Percentiles rank a stretch among this genome's conserved stretches.
Evolutionary conservation across 1,284 basidiomycete genomes (phyloP).

Genomic region (Takashimella tepidaria): DNA sequence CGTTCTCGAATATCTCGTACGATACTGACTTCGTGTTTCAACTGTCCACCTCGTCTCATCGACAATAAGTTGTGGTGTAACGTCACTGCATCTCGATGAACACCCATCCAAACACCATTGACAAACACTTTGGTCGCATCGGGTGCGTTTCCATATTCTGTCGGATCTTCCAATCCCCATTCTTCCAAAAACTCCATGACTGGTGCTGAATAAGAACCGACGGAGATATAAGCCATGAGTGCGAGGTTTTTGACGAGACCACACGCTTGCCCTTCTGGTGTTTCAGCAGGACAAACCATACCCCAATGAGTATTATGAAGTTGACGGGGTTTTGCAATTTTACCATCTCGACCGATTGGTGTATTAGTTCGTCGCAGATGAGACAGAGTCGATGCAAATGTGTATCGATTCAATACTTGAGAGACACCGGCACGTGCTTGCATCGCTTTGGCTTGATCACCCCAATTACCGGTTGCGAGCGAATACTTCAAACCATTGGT

Average conservation of each 20-base stretch:
- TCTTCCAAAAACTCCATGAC: constrained; percentile 99
- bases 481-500: constrained; percentile 98
- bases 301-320: constrained; percentile 99
- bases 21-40: constrained; percentile 92
- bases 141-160: constrained; percentile 80
- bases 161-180: constrained; percentile 90
- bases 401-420: constrained; percentile 97
- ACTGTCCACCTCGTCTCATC: constrained; percentile 88
- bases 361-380: constrained; percentile 98
- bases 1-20: constrained; percentile 95
- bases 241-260: constrained; percentile 98
- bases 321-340: constrained; percentile 98
- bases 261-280: constrained; percentile 98
- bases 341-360: constrained; percentile 94
- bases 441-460: constrained; percentile 98
- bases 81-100: constrained; percentile 91
- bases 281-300: constrained; percentile 99
- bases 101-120: constrained; percentile 99
- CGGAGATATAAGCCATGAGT: constrained; percentile 96
- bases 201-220: constrained; percentile 91
- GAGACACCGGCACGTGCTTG: constrained; percentile 97
- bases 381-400: constrained; percentile 95
- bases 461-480: constrained; percentile 98
- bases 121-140: constrained; percentile 96
- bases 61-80: constrained; percentile 90